Evolutionary conservation across 305 asterid genomes (phyloP), one percentile per base, ranked within the genome.

Genomic region (Salvia sclarea): DNA sequence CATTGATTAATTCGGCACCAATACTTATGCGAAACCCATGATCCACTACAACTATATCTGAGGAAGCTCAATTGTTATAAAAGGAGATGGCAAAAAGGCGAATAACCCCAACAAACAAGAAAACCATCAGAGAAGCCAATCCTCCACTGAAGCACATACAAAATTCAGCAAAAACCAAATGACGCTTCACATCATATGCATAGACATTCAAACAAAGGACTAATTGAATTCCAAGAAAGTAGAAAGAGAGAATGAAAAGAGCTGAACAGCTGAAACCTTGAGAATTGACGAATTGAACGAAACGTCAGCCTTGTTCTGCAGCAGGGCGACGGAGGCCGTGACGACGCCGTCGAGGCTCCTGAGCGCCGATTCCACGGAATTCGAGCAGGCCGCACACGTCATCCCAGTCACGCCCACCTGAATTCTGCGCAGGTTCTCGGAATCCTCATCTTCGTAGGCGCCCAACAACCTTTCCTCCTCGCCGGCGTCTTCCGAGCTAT

Each of bases 371-470:
- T 89, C 96, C 20, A 89, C 92, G 12, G 96, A 86, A 72, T 76
- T 85, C 22, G 92, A 86, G 80, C 96, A 89, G 25, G 96, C 96
- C 8, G 96, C 88, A 78, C 96, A 89, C 21, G 96, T 89, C 96
- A 89, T 89, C 79, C 96, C 96, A 7, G 79, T 79, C 17, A 89
- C 87, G 44, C 83, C 70, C 58, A 89, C 90, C 81, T 83, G 87
- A 73, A 89, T 75, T 70, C 80, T 80, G 37, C 73, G 87, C 77
- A 85, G 61, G 74, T 67, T 73, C 13, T 59, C 81, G 3, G 66
- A 71, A 71, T 71, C 69, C 43, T 67, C 87, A 17, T 81, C 83
- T 10, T 83, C 80, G 48, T 75, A 75, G 6, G 69, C 78, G 35
- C 83, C 80, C 63, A 89, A 71, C 5, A 88, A 60, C 71, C 90